A percentile compares a stretch with the other conserved stretches of the same genome.
Evolutionary conservation across 305 asterid species (phyloP).

Genomic region (Ilex paraguariensis): DNA sequence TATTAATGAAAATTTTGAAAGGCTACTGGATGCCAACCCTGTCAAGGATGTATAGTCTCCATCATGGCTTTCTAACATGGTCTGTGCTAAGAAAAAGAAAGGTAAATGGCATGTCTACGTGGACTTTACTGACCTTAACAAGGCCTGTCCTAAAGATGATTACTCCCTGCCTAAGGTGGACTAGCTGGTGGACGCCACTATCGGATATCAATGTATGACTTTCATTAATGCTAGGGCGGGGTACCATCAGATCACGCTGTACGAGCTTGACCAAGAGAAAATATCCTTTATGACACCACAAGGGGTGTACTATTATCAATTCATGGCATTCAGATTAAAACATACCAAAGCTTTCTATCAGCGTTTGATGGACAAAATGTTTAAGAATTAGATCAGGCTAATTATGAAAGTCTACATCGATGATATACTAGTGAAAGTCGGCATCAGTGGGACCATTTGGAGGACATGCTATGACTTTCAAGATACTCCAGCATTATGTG

Average conservation of each 20-base stretch:
- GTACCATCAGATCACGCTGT: not conserved
- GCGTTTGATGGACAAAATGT: not conserved
- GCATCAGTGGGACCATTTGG: no score
- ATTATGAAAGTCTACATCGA: no score
- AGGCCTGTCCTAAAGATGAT: no score
- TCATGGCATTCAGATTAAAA: not conserved
- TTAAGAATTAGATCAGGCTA: no score
- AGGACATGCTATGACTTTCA: not conserved
- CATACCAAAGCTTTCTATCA: not conserved
- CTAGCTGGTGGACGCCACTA: not conserved
- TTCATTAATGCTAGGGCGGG: not conserved
- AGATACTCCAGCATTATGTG: not conserved
- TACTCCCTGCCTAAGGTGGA: no score
- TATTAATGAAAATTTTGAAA: no score
- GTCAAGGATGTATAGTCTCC: not conserved
- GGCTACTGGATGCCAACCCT: not conserved
- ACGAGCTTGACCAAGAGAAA: not conserved
- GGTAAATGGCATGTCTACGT: not conserved
- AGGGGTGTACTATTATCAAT: not conserved
- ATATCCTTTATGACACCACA: not conserved
- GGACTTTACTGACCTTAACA: not conserved
- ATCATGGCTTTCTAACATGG: not conserved
- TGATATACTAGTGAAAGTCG: no score
- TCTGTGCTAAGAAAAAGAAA: not conserved
- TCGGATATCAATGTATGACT: no score